phyloP scores from a whole-genome alignment of 2,329 filamentous ascomycete genomes.

The Cadophora malorum region DNA sequence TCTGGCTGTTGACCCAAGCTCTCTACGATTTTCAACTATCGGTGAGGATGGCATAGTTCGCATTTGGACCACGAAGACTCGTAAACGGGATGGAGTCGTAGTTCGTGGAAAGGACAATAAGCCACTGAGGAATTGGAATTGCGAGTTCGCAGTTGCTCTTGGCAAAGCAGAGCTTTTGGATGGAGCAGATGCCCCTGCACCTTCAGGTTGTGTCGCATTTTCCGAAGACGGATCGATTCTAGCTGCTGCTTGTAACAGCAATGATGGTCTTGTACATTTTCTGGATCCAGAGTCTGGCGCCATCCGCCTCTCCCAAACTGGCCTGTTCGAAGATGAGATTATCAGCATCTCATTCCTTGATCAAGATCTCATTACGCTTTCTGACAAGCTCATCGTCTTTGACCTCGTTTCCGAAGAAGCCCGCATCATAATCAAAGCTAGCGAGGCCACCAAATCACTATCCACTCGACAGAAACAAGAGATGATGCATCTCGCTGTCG shows the following conservation, averaged over 20 bases:
- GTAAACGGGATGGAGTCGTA: conserved; percentile 71
- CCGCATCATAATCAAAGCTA: conserved; percentile 68
- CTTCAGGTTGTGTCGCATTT: conserved; percentile 71
- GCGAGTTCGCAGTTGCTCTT: conserved; percentile 63
- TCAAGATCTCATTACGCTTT: conserved; percentile 76
- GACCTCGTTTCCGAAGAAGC: conserved; percentile 82
- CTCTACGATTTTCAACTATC: conserved; percentile 80
- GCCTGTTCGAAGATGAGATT: conserved; percentile 69
- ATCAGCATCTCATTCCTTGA: conserved; percentile 74
- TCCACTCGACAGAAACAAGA: conserved; percentile 48
- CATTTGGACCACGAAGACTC: conserved; percentile 79
- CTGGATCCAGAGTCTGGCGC: conserved; percentile 75
- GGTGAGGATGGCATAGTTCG: conserved; percentile 81
- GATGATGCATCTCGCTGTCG: conserved; percentile 73
- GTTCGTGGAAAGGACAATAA: conserved; percentile 63
- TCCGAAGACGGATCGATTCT: conserved; percentile 85
- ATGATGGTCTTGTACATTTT: conserved; percentile 72
- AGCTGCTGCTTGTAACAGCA: conserved; percentile 68
- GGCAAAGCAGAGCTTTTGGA: conserved; percentile 49
- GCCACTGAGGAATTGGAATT: conserved; percentile 77
- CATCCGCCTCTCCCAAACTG: conserved; percentile 70
- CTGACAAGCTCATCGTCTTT: conserved; percentile 77
- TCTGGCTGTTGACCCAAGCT: conserved; percentile 72
- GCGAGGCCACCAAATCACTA: conserved; percentile 48
- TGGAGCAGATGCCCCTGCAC: conserved; percentile 22